A percentile compares a stretch with the other conserved stretches of the same genome.
Conservation (phyloP, 495 filamentous ascomycete species). For the Xylaria castorea region DNA sequence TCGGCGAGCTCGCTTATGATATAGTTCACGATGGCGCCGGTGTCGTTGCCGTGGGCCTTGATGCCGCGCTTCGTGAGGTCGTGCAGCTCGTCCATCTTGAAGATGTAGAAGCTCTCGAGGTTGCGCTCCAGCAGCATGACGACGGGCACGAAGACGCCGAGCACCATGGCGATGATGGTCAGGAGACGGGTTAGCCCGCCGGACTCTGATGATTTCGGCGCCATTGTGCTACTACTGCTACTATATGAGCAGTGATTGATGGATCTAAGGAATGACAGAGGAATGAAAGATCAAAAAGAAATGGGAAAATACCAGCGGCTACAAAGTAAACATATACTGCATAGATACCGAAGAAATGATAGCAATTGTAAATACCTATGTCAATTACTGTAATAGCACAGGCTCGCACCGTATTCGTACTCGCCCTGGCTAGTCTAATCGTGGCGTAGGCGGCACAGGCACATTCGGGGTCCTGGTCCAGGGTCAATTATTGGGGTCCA, state of each 20-base stretch:
- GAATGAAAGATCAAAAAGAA: neutral
- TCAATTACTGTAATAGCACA: neutral
- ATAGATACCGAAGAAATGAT: neutral
- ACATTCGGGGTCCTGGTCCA: neutral
- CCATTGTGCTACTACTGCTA: neutral
- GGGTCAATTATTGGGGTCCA: conserved; percentile 15
- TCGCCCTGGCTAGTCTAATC: neutral
- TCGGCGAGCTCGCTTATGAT: conserved; percentile 64
- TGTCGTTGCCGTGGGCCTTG: conserved; percentile 73
- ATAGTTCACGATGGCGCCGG: conserved; percentile 67
- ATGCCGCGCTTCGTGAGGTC: conserved; percentile 71
- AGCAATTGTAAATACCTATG: neutral
- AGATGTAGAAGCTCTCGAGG: conserved; percentile 79
- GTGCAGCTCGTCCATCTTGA: conserved; percentile 70
- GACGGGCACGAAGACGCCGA: conserved; percentile 65
- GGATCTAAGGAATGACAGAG: neutral
- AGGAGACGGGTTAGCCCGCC: conserved; percentile 49
- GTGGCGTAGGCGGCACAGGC: neutral
- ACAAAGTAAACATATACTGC: neutral
- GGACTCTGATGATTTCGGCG: conserved; percentile 22
- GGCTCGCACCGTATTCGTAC: conserved; percentile 20
- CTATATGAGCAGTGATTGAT: neutral
- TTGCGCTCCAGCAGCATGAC: conserved; percentile 70
- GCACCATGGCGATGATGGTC: conserved; percentile 64
- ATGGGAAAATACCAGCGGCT: neutral